A percentile compares a stretch with the other conserved stretches of the same genome.
phyloP scores from a whole-genome alignment of 345 rosid genomes.

The Luvunga scandens region DNA sequence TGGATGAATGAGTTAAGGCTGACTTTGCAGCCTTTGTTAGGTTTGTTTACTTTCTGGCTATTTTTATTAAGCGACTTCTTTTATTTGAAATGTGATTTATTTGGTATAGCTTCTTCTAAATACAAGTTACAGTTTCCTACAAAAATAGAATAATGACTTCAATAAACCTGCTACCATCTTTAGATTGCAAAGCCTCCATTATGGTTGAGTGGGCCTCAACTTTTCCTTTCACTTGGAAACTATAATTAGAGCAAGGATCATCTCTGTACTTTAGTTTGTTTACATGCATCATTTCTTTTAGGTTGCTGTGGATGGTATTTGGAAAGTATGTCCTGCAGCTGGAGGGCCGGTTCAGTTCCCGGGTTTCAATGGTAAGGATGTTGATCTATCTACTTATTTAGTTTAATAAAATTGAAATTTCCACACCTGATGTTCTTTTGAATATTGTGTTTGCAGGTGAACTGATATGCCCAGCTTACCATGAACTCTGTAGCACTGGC shows the following conservation, averaged over 20 bases:
- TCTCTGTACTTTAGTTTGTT: background rate
- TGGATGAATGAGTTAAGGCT: background rate
- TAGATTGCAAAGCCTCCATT: background rate
- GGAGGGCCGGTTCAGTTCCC: constrained; percentile 93
- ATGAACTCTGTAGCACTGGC: constrained; percentile 70
- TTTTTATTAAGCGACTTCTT: background rate
- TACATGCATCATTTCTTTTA: constrained; percentile 18
- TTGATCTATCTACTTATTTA: constrained; percentile 7
- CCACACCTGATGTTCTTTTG: constrained; percentile 10
- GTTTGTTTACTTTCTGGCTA: background rate
- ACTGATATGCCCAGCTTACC: constrained; percentile 84
- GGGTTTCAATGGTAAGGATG: constrained; percentile 72
- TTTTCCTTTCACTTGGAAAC: background rate
- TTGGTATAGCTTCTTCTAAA: background rate
- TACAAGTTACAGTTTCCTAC: background rate
- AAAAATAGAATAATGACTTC: background rate
- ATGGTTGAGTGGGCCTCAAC: background rate
- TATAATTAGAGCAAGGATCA: background rate
- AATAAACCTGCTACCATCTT: background rate
- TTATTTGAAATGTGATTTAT: background rate
- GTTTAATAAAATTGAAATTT: background rate
- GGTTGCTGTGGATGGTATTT: constrained; percentile 97
- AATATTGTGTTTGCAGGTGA: constrained; percentile 59
- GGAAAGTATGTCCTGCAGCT: constrained; percentile 85
- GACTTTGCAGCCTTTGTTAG: background rate